Base-by-base conservation (phyloP, 83 land plant species). In the Thuja plicata region DNA sequence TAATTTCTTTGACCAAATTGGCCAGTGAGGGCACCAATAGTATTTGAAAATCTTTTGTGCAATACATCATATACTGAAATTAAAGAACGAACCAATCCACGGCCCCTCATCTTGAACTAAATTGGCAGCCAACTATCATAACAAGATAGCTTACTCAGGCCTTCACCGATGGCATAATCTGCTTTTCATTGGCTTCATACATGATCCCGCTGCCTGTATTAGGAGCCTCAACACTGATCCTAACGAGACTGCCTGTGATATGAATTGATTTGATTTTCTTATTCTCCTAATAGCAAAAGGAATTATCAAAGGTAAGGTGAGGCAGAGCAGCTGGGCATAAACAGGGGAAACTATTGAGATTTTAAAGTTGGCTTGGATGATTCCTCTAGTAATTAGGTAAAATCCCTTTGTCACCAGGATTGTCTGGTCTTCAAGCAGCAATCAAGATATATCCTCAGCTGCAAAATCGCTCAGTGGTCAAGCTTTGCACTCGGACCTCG, bases 1-100 rank as follows among this genome's bases (percentile, higher is more conserved):
- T 46, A 46, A 83, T 6, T 46, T 48, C 85, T 83, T 83, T 83
- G 85, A 83, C 34, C 35, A 30, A 83, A 83, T 12, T 83, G 85
- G 52, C 27, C 46, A 46, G 27, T 83, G 54, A 83, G 6, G 13
- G 34, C 4, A n/a, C 50, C 85, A 46, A 83, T n/a, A 21, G 54
- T 11, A 83, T 15, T 46, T 45, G 85, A 83, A 16, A 83, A n/a
- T n/a, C 6, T 45, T 83, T 83, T 83, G 16, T 27, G 10, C 2
- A 82, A n/a, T 27, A 12, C 11, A 48, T n/a, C 54, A 46, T 46
- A 46, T 16, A 48, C 32, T 8, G 17, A 83, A 81, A 43, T 43
- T 45, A 81, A 81, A 43, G 50, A 81, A 81, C 30, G 84, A 83
- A 83, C 48, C 52, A 83, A 46, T 46, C 85, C 13, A 4, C 34